Evolutionary conservation across 192 early-diverging fungal species (phyloP).

Genomic region (Podila epicladia): DNA sequence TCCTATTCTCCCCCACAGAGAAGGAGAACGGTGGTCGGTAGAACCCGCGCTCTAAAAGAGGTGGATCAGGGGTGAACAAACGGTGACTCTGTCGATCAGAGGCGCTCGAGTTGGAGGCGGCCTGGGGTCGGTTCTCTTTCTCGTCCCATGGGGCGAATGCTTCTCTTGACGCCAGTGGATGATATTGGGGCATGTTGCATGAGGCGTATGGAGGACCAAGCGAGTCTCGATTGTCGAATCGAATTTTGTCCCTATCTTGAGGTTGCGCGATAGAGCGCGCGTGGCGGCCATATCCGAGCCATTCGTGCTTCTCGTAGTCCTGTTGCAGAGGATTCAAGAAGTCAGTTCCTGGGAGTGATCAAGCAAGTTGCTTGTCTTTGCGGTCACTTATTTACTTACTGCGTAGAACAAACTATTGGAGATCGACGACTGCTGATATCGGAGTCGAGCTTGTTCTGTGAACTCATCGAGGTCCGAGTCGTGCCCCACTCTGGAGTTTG

Average conservation of each 20-base stretch:
- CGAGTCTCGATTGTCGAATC: too few species aligned
- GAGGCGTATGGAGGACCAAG: neutral
- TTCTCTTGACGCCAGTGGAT: neutral
- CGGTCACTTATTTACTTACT: neutral
- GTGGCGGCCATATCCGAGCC: constrained; percentile 13
- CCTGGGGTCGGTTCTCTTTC: neutral
- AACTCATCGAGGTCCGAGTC: too few species aligned
- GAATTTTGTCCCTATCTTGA: neutral
- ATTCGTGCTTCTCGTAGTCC: constrained; percentile 21
- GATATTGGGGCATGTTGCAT: neutral
- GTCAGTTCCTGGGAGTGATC: neutral
- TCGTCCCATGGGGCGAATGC: neutral
- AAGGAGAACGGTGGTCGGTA: neutral
- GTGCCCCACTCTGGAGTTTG: too few species aligned
- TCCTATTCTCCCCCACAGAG: neutral
- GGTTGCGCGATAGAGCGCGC: neutral
- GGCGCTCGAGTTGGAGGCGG: neutral
- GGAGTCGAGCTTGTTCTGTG: neutral
- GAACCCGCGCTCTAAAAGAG: neutral
- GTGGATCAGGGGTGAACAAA: neutral
- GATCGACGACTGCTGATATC: neutral
- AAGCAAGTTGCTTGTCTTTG: too few species aligned
- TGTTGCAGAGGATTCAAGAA: neutral
- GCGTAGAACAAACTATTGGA: constrained; percentile 26
- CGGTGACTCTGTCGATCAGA: neutral